Conservation (phyloP, 2,329 filamentous ascomycete genomes). For the Penicillium sp. region DNA sequence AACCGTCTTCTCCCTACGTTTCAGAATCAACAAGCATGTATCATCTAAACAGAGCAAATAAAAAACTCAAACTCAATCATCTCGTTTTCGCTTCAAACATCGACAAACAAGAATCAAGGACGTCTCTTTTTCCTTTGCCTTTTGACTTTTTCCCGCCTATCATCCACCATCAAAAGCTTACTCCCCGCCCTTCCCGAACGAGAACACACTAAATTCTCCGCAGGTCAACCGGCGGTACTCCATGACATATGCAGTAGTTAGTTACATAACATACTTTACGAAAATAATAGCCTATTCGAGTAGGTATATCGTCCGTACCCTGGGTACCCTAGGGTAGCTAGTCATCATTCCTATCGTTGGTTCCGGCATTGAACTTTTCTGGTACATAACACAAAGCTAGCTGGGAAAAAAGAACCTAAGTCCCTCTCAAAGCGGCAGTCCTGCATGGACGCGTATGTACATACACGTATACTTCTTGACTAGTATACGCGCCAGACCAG, state of each 20-base stretch:
- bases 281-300: no score
- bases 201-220: background rate
- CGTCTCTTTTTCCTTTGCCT: background rate
- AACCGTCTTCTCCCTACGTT: background rate
- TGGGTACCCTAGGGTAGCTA: no score
- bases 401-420: background rate
- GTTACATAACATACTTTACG: background rate
- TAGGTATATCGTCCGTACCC: no score
- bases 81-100: no score
- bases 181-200: background rate
- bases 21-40: background rate
- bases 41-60: background rate
- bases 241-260: no score
- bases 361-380: no score
- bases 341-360: no score
- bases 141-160: background rate
- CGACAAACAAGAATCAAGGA: no score
- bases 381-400: no score
- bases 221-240: background rate
- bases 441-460: slow-evolving; percentile 2
- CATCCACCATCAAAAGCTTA: background rate
- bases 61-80: no score
- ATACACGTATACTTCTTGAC: background rate
- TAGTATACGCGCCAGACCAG: background rate
- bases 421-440: background rate